Evolutionary conservation across 2,329 filamentous ascomycete species (phyloP), one percentile per base, ranked within the genome.

Genomic region (Pyrenophora seminiperda): DNA sequence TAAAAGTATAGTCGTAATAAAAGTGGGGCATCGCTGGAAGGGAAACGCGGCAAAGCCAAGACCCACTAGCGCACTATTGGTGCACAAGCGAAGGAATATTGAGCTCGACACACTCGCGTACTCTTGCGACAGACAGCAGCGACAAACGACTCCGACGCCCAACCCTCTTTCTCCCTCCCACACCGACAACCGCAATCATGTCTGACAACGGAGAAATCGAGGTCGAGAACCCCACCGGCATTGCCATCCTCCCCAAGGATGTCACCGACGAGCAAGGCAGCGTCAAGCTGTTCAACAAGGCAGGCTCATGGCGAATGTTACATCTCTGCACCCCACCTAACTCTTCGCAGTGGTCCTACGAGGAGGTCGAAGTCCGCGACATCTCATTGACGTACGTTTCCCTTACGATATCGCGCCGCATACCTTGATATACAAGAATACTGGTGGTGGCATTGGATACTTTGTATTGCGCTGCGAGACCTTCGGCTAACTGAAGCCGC

Each of bases 281-380:
- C 81, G 84, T 94, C 79, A 96, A 96, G 88, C 86, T 96, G 73
- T 96, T 96, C 87, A 95, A 94, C 88, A 96, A 95, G 63, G 63
- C 59, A 63, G 41, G 63, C 50, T 42, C 36, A 51, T 41, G 22
- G 29, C 53, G 43, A 51, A 49, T 15, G 39, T 37, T 22, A 24
- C 40, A 27, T 46, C 42, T 22, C 5, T 41, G 50, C 46, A 45
- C 18, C 18, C 10, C 22, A 41, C 29, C 56, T 66, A 55, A 66
- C 56, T 52, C 3, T 36, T 38, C 24, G 50, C 56, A 66, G 82
- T 96, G 92, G 87, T 87, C 81, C 81, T 99, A 97, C 82, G 94
- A 94, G 78, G 90, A 97, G 87, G 93, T 99, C 76, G 94, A 99
- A 86, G 94, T 99, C 81, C 88, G 93, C 80, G 94, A 99, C 79